Percentiles rank a stretch among this genome's conserved stretches.
These are phyloP conservation scores for Podospora pseudopauciseta DNA, from an alignment of 495 filamentous ascomycete species.

Conservation along the genomic window DNA sequence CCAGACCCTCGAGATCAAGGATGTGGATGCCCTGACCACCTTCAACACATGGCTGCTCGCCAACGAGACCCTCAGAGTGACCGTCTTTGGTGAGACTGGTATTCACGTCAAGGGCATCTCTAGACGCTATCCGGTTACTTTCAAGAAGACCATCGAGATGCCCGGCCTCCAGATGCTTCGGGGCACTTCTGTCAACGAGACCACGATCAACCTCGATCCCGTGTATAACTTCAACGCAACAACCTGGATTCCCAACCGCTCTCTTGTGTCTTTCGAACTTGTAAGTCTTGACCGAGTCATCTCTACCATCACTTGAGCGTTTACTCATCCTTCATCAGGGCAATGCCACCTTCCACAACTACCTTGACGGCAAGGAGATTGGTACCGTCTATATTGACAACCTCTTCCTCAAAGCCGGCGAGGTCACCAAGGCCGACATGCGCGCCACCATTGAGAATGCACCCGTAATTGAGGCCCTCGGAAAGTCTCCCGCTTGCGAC, in stretches of 20 bases:
- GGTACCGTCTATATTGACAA: constrained; percentile 56
- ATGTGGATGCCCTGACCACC: constrained; percentile 56
- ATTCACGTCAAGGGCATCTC: constrained; percentile 40
- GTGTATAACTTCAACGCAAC: constrained; percentile 60
- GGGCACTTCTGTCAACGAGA: constrained; percentile 55
- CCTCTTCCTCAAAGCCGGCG: constrained; percentile 56
- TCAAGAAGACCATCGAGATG: constrained; percentile 42
- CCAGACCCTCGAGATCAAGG: constrained; percentile 51
- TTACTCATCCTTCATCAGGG: constrained; percentile 45
- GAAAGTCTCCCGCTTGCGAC: constrained; percentile 42
- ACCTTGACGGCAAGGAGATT: constrained; percentile 47
- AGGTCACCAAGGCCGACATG: constrained; percentile 54
- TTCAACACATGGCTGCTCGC: constrained; percentile 55
- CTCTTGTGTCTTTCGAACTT: constrained; percentile 60
- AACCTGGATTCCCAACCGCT: constrained; percentile 66
- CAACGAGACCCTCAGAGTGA: constrained; percentile 37
- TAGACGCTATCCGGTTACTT: constrained; percentile 36
- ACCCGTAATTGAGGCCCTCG: constrained; percentile 44
- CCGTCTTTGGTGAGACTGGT: constrained; percentile 39
- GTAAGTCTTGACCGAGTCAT: constrained; percentile 38
- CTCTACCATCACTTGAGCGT: background rate
- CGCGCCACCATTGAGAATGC: constrained; percentile 49
- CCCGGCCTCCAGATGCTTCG: constrained; percentile 47
- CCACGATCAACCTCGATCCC: constrained; percentile 42
- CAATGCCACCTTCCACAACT: constrained; percentile 61